These are phyloP conservation scores for Chamaecrista fasciculata DNA, from an alignment of 306 rosid species.

Conservation along the genomic window DNA sequence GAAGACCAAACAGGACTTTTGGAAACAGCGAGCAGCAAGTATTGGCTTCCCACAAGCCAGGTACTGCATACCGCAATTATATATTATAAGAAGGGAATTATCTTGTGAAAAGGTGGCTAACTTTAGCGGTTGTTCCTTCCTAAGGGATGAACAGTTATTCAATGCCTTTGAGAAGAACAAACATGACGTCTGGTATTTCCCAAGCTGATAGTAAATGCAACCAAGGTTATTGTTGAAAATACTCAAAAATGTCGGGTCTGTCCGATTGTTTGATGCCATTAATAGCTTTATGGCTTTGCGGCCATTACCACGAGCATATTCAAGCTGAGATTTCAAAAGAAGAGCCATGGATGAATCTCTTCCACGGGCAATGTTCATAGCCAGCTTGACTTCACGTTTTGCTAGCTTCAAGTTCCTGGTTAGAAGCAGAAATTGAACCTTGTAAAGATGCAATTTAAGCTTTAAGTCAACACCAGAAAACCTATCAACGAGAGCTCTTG, in stretches of 20 bases:
- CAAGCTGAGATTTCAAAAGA: conserved; percentile 91
- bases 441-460: conserved; percentile 91
- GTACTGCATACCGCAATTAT: conserved; percentile 91
- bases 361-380: conserved; percentile 91
- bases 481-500: conserved; percentile 59
- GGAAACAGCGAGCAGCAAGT: conserved; percentile 89
- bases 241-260: conserved; percentile 66
- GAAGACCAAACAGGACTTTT: conserved; percentile 80
- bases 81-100: conserved; percentile 68
- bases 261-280: conserved; percentile 76
- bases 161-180: conserved; percentile 88
- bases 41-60: conserved; percentile 86
- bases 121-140: conserved; percentile 73
- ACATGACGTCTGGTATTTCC: conserved; percentile 81
- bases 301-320: conserved; percentile 90
- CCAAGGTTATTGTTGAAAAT: conserved; percentile 91
- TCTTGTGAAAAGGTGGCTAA: conserved; percentile 73
- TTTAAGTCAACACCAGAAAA: conserved; percentile 73
- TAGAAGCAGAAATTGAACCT: conserved; percentile 76
- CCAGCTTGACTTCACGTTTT: conserved; percentile 90
- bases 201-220: conserved; percentile 94
- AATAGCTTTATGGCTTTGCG: conserved; percentile 95
- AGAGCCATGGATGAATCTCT: conserved; percentile 92
- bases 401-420: conserved; percentile 91
- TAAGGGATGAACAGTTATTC: conserved; percentile 61